Percentiles rank a stretch among this genome's conserved stretches.
Conservation (phyloP, 441 rosid genomes). For the Francoa sonchifolia region DNA sequence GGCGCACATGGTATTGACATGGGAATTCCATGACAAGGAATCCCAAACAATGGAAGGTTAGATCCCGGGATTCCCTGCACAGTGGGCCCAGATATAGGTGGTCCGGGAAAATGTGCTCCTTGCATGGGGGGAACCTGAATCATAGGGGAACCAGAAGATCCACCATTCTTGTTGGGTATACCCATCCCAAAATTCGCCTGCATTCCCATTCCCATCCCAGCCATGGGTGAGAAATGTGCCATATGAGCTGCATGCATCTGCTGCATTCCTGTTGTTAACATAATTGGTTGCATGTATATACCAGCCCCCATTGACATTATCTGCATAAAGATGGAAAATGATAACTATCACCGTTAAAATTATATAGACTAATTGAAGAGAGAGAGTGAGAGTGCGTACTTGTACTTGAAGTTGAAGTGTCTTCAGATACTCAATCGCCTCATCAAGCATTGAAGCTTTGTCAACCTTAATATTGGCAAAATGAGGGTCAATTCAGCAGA, state of each 20-base stretch:
- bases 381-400: conserved; percentile 23
- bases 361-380: not conserved
- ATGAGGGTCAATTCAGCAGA: conserved; percentile 15
- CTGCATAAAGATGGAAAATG: conserved; percentile 25
- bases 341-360: conserved; percentile 1
- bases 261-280: conserved; percentile 56
- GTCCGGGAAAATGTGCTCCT: conserved; percentile 39
- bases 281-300: conserved; percentile 65
- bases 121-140: conserved; percentile 36
- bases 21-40: conserved; percentile 36
- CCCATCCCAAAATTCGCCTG: conserved; percentile 60
- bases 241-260: conserved; percentile 51
- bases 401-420: conserved; percentile 65
- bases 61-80: conserved; percentile 32
- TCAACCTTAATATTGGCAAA: conserved; percentile 49
- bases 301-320: conserved; percentile 88
- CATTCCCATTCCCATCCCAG: conserved; percentile 49
- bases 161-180: conserved; percentile 40
- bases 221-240: conserved; percentile 39
- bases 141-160: conserved; percentile 34
- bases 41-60: conserved; percentile 36
- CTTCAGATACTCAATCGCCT: conserved; percentile 66
- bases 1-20: conserved; percentile 34
- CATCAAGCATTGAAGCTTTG: conserved; percentile 74
- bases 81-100: conserved; percentile 20